Evolutionary conservation across 306 rosid genomes (phyloP).

Genomic region (Glycine latifolia): DNA sequence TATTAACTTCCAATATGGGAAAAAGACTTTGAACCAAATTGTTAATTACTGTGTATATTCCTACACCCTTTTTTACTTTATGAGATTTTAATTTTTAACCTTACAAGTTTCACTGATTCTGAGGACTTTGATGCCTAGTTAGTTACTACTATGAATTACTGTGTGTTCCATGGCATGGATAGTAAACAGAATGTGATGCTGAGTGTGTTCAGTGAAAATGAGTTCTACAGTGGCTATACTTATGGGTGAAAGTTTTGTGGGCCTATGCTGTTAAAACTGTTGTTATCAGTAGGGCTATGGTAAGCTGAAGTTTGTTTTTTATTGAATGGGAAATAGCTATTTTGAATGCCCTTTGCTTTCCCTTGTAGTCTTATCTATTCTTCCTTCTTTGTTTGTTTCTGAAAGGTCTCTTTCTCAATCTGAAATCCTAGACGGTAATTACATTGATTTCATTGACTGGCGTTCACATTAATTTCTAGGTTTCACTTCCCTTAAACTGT

Average conservation of each 20-base stretch:
- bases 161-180: conserved; percentile 5
- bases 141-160: conserved; percentile 40
- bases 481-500: conserved; percentile 43
- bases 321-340: conserved; percentile 50
- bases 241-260: conserved; percentile 55
- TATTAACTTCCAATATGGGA: neutral
- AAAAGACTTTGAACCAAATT: conserved; percentile 21
- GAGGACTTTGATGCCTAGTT: conserved; percentile 16
- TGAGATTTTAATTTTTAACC: conserved; percentile 31
- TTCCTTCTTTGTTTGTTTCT: conserved; percentile 60
- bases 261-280: conserved; percentile 65
- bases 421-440: conserved; percentile 63
- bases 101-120: conserved; percentile 18
- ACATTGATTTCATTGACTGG: conserved; percentile 56
- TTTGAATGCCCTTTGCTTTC: conserved; percentile 52
- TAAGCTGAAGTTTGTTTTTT: conserved; percentile 53
- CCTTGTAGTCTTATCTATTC: conserved; percentile 54
- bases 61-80: conserved; percentile 6
- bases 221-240: conserved; percentile 38
- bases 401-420: conserved; percentile 66
- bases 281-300: conserved; percentile 54
- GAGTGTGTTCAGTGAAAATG: conserved; percentile 42
- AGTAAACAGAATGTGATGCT: conserved; percentile 27
- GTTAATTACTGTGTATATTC: neutral
- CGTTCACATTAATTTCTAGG: conserved; percentile 45